These are phyloP conservation scores for Fusarium goolgardi DNA, from an alignment of 2,329 filamentous ascomycete species.

Conservation along the genomic window DNA sequence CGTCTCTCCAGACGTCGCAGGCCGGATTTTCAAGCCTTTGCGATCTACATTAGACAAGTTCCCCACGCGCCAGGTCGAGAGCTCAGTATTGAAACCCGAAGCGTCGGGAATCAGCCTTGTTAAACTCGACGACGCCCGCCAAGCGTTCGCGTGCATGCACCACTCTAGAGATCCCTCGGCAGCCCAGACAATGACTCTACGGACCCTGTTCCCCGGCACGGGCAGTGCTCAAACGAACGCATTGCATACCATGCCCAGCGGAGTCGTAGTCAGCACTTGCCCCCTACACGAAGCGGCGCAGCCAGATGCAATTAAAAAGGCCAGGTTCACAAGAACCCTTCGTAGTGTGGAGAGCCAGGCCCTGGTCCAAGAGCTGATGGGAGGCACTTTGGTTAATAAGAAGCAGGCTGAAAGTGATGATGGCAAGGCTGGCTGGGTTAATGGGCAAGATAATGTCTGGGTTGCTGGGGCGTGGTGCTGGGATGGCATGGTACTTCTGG, in stretches of 20 bases:
- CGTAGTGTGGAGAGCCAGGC: conserved; percentile 61
- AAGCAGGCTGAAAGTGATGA: not conserved
- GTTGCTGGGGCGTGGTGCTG: conserved; percentile 71
- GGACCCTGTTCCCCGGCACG: conserved; percentile 49
- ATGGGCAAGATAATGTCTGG: conserved; percentile 66
- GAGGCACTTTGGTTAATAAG: conserved; percentile 18
- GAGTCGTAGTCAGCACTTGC: conserved; percentile 65
- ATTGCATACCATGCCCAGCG: conserved; percentile 62
- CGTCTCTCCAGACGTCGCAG: conserved; percentile 65
- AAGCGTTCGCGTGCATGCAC: conserved; percentile 44
- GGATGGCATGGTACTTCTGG: conserved; percentile 72
- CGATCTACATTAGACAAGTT: conserved; percentile 54
- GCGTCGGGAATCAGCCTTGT: not conserved
- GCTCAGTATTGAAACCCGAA: conserved; percentile 54
- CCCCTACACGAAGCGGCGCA: conserved; percentile 56
- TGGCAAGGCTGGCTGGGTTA: conserved; percentile 58
- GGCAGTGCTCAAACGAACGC: conserved; percentile 59
- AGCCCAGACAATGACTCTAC: conserved; percentile 52
- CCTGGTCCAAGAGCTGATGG: conserved; percentile 61
- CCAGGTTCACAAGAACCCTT: conserved; percentile 64
- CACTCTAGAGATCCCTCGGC: conserved; percentile 41
- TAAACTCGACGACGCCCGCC: conserved; percentile 16
- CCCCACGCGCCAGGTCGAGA: conserved; percentile 61
- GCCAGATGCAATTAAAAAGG: conserved; percentile 56
- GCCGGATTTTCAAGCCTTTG: conserved; percentile 60